Evolutionary conservation across 1,284 basidiomycete genomes (phyloP).

Genomic region (Spongispora temasekensis): DNA sequence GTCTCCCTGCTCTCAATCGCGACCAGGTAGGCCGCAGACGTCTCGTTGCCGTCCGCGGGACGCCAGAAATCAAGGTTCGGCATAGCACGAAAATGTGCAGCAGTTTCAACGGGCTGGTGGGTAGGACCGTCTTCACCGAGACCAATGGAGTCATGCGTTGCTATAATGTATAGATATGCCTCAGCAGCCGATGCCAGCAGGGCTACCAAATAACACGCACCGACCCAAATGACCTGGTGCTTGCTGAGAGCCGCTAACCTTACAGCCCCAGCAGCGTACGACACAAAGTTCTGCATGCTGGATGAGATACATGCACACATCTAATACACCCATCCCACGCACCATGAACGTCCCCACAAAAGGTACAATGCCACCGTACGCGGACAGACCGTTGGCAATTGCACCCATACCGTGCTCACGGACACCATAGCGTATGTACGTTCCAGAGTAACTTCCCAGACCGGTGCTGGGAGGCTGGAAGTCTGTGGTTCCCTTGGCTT

Average conservation of each 20-base stretch:
- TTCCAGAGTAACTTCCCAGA: slow-evolving; percentile 83
- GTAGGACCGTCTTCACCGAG: slow-evolving; percentile 96
- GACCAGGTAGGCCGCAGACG: slow-evolving; percentile 85
- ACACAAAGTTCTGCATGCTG: slow-evolving; percentile 80
- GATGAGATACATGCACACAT: slow-evolving; percentile 10
- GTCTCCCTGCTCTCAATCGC: slow-evolving; percentile 75
- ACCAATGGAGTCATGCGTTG: slow-evolving; percentile 89
- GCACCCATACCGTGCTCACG: slow-evolving; percentile 98
- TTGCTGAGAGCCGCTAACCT: slow-evolving; percentile 88
- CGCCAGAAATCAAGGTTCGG: slow-evolving; percentile 93
- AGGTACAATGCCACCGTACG: slow-evolving; percentile 85
- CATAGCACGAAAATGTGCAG: slow-evolving; percentile 82
- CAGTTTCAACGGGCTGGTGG: slow-evolving; percentile 93
- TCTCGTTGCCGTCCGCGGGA: slow-evolving; percentile 94
- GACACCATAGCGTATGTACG: slow-evolving; percentile 95
- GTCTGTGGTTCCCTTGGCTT: slow-evolving; percentile 81
- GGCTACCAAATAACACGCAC: slow-evolving; percentile 45
- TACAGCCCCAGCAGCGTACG: slow-evolving; percentile 91
- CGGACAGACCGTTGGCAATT: slow-evolving; percentile 87
- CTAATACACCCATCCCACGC: slow-evolving; percentile 21
- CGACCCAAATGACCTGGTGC: slow-evolving; percentile 92
- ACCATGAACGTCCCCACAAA: slow-evolving; percentile 89
- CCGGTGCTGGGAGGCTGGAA: slow-evolving; percentile 91
- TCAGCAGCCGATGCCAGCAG: background rate
- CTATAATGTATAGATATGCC: slow-evolving; percentile 36